These are phyloP conservation scores for Tulasnella sp. DNA, from an alignment of 768 basidiomycete genomes.

Conservation along the genomic window DNA sequence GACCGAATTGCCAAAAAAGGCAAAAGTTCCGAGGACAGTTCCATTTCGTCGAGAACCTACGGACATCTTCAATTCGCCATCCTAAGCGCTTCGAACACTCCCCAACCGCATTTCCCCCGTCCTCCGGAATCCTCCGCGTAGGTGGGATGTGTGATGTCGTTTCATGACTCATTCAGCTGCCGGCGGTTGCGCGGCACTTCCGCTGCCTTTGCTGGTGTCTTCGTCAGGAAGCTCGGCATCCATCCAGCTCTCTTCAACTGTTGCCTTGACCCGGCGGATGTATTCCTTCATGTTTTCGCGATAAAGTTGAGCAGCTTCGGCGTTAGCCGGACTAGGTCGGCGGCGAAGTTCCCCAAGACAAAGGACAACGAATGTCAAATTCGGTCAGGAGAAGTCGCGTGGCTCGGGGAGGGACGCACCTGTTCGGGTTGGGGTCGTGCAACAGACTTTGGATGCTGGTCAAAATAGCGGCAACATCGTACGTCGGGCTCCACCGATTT, in stretches of 20 bases:
- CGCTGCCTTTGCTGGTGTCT: background rate
- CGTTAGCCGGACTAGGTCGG: slow-evolving; percentile 85
- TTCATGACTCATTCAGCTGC: background rate
- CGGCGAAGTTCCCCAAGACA: background rate
- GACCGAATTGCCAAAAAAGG: background rate
- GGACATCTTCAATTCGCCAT: slow-evolving; percentile 11
- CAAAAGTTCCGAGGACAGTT: background rate
- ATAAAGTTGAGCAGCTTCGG: slow-evolving; percentile 95
- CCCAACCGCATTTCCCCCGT: background rate
- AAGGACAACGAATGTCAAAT: slow-evolving; percentile 12
- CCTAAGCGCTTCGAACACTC: background rate
- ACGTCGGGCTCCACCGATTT: slow-evolving; percentile 98
- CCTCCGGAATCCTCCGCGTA: background rate
- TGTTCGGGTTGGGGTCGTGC: slow-evolving; percentile 96
- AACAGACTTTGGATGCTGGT: slow-evolving; percentile 94
- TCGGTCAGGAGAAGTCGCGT: slow-evolving; percentile 18
- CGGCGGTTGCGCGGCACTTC: slow-evolving; percentile 5
- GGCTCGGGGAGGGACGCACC: slow-evolving; percentile 44
- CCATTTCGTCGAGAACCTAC: background rate
- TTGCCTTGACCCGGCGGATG: slow-evolving; percentile 86
- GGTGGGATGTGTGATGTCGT: background rate
- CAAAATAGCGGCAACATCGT: slow-evolving; percentile 97
- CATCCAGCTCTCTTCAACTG: slow-evolving; percentile 94
- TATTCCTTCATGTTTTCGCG: slow-evolving; percentile 99
- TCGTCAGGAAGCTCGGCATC: slow-evolving; percentile 61